Evolutionary conservation across 345 rosid genomes (phyloP), one percentile per base, ranked within the genome.

Genomic region (Fremontodendron californicum): DNA sequence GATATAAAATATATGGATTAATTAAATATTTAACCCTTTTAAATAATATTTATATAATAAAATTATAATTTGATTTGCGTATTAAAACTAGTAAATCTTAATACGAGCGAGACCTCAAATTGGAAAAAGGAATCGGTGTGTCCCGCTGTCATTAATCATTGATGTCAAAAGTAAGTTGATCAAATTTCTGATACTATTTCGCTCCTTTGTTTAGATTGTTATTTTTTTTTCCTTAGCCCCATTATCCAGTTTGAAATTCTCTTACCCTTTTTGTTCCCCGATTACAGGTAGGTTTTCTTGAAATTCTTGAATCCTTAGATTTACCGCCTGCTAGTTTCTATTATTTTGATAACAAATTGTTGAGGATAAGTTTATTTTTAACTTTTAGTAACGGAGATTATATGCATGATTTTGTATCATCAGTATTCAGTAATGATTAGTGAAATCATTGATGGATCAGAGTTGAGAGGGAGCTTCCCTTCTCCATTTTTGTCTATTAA

Each of bases 251-350:
- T 69, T 27, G 65, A 60, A 60, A 11, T 27, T 19, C 37, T 29
- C 11, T 25, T 25, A 10, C 62, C n/a, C 62, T 57, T 25, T 23
- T 12, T 60, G 19, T 6, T 10, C 71, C 46, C n/a, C n/a, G 13
- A 65, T 69, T 46, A 6, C 57, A 27, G 73, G 73, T 69, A 46
- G 27, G 48, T 1, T 10, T 21, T 48, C n/a, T 25, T 7, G 0
- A 6, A 70, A 70, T 70, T 71, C 29, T 15, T 51, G 9, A n/a
- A 51, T 49, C 43, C 74, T 71, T 68, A 25, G 55, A 68, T 45
- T 68, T 68, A 45, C 33, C 21, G 54, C 12, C 46, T 9, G 70
- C 10, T 25, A 43, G 29, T 6, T 61, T 25, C 9, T 27, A 0
- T 25, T 18, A 5, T n/a, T n/a, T n/a, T n/a, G n/a, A n/a, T n/a